Conservation (phyloP, 1,284 basidiomycete genomes). For the Ustilago loliicola region DNA sequence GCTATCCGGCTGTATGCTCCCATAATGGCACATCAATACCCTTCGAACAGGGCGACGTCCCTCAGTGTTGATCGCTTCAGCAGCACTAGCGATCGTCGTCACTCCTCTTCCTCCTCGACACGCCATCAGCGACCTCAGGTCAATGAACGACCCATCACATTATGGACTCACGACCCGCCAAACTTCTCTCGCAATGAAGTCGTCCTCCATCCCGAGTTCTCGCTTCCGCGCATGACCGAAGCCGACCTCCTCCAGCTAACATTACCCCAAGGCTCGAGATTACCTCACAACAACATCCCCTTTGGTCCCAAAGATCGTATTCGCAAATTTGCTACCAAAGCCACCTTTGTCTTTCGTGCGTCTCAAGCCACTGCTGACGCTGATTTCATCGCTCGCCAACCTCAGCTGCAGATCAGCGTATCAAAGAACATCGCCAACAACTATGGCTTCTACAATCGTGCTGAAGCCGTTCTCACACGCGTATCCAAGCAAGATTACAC, state of each 20-base stretch:
- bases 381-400: constrained; percentile 54
- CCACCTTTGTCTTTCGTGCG: constrained; percentile 61
- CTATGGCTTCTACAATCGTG: constrained; percentile 63
- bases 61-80: constrained; percentile 53
- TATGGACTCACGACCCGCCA: constrained; percentile 69
- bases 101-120: constrained; percentile 45
- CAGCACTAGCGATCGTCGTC: constrained; percentile 41
- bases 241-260: constrained; percentile 63
- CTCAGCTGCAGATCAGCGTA: constrained; percentile 65
- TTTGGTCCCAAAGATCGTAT: constrained; percentile 42
- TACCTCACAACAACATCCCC: constrained; percentile 32
- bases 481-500: constrained; percentile 54
- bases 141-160: constrained; percentile 49
- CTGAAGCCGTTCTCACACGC: constrained; percentile 57
- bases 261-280: constrained; percentile 25
- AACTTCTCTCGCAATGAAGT: constrained; percentile 66
- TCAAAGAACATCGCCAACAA: constrained; percentile 58
- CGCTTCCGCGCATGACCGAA: constrained; percentile 58
- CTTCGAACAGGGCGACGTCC: constrained; percentile 43
- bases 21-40: constrained; percentile 20
- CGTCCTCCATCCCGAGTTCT: constrained; percentile 65
- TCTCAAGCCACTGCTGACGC: constrained; percentile 56
- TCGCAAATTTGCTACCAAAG: constrained; percentile 30
- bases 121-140: constrained; percentile 45
- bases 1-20: neutral